phyloP scores from a whole-genome alignment of 179 eudicot species.

The Beta lomatogona region DNA sequence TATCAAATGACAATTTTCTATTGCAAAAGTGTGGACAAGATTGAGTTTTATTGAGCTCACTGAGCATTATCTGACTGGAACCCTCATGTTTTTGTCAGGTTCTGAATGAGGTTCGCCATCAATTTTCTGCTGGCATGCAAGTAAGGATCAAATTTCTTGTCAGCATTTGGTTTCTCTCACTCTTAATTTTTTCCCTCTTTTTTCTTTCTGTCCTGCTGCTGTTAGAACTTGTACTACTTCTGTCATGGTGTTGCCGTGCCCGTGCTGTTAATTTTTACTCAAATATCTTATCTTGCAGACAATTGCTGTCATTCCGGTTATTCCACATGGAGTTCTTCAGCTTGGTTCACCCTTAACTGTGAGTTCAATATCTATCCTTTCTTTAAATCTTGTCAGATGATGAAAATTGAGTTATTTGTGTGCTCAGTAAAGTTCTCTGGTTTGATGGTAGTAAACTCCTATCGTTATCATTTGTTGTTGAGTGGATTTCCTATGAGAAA shows the following conservation, averaged over 20 bases:
- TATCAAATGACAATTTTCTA: not conserved
- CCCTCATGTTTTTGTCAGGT: conserved; percentile 48
- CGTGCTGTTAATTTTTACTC: not conserved
- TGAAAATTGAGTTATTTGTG: not conserved
- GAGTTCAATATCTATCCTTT: conserved; percentile 36
- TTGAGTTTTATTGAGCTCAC: not conserved
- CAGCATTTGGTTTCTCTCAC: conserved; percentile 5
- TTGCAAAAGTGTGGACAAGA: not conserved
- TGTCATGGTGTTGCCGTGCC: conserved; percentile 11
- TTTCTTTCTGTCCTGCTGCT: conserved; percentile 14
- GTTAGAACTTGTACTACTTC: conserved; percentile 4
- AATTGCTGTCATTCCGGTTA: conserved; percentile 76
- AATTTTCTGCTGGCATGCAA: conserved; percentile 79
- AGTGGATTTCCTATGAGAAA: not conserved
- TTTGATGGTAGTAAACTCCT: not conserved
- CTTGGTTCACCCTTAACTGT: conserved; percentile 78
- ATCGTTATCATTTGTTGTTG: not conserved
- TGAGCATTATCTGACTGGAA: conserved; percentile 26
- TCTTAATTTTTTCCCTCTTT: not conserved
- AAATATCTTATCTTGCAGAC: conserved; percentile 58
- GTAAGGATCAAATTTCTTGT: conserved; percentile 37
- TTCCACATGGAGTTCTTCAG: conserved; percentile 88
- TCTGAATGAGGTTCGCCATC: conserved; percentile 61
- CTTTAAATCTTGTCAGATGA: not conserved
- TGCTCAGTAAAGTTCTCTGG: conserved; percentile 1